Base-by-base conservation (phyloP, 2,329 filamentous ascomycete genomes). In the Penicillium griseofulvum region DNA sequence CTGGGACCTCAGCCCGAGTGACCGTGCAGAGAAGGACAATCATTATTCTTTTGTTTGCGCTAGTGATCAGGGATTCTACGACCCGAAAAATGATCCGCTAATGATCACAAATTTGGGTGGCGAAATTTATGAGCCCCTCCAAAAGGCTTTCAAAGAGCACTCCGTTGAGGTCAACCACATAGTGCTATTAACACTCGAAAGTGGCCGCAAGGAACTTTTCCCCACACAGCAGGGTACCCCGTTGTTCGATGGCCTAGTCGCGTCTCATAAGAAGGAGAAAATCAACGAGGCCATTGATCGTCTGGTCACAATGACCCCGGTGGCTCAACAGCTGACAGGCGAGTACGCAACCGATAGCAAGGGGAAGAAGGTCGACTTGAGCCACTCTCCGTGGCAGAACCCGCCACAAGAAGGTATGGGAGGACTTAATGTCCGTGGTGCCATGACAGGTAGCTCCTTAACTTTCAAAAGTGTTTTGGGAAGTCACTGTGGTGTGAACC, bases 201-300 rank as follows among this genome's bases (percentile, higher is more conserved):
- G 71, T 49, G 72, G 71, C 6, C 66, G 74, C 36, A 76, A 75
- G 47, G 73, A 76, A 38, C 62, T 75, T 36, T 76, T 76, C 55
- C 74, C 74, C 1, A 62, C 74, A 49, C 69, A 71, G 47, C 70
- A 72, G 46, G 67, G 66, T 16, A 70, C 66, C 16, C 63, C 63
- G 4, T 56, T 76, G 14, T 71, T 74, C 47, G 63, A 75, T 22
- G 58, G 56, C 17, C 63, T 76, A 19, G 57, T 71, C 24, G 64
- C 67, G 10, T 68, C 69, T 5, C 66, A 72, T 22, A 55, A 58
- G 9, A 56, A 64, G 14, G 38, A 62, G 6, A 46, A 63, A 2
- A 52, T 60, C 7, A 57, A 67, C 6, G 54, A 61, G 19, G 65
- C 67, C 12, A 67, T 69, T 24, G 65, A 65, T 19, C 62, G 62